Evolutionary conservation across 306 rosid genomes (phyloP), one percentile per base, ranked within the genome.

Genomic region (Prunus padus): DNA sequence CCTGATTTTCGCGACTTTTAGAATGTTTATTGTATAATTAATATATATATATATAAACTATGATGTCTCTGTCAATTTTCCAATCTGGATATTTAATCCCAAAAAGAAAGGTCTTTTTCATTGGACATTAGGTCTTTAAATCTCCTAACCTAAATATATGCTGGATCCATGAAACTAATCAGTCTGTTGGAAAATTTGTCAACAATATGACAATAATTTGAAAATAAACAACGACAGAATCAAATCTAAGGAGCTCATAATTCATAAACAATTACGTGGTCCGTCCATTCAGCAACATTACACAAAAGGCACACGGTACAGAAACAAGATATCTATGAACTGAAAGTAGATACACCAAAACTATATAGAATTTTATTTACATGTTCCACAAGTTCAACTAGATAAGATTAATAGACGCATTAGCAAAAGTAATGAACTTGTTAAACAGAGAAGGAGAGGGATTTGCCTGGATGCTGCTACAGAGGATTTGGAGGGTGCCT

Each of bases 401-500:
- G 63, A 65, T 75, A 76, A 66, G 42, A 62, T 62, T 62, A 62
- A 28, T 62, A 52, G 62, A 68, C 33, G 74, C 28, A 72, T 50
- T 28, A 77, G 65, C 50, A 63, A 18, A 47, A 45, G 54, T 30
- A 72, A 68, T 44, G 81, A 74, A 69, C 54, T 73, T 40, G 69
- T 51, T 30, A 71, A 80, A 76, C 42, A 14, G 31, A 63, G 77
- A 42, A 74, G 13, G 25, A 55, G 42, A 55, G 65, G 45, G 66
- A 83, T 49, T 22, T 59, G 46, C 49, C 52, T 30, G 30, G 76
- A 44, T 61, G 78, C 37, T 54, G 86, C 79, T 11, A 69, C 46
- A 15, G 92, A 81, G 30, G 86, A 69, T 71, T 71, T 84, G 10
- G 85, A 56, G 44, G 84, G 64, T 6, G 87, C 10, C 3, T 76